These are phyloP conservation scores for Talaromyces sp. DNA, from an alignment of 2,329 filamentous ascomycete genomes.

Conservation along the genomic window DNA sequence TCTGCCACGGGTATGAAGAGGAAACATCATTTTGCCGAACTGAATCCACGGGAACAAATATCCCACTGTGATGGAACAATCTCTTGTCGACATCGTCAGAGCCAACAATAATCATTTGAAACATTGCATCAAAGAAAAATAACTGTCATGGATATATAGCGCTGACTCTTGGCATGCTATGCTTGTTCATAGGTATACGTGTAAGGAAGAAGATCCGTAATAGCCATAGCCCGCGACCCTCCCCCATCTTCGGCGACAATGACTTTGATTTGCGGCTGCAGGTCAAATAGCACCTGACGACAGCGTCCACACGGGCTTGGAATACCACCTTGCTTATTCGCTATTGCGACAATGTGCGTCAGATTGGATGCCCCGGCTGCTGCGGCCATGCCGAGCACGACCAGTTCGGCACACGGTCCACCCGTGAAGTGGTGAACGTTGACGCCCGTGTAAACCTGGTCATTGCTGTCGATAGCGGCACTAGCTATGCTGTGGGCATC, in stretches of 20 bases:
- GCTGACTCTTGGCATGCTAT: neutral
- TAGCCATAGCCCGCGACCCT: neutral
- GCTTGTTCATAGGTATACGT: neutral
- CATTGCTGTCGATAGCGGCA: constrained; percentile 14
- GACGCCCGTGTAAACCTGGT: constrained; percentile 20
- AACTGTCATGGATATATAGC: neutral
- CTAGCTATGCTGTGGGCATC: constrained; percentile 20
- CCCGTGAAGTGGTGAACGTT: constrained; percentile 25
- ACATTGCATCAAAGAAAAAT: neutral
- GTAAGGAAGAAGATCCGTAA: neutral
- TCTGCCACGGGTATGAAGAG: neutral
- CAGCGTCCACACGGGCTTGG: constrained; percentile 24
- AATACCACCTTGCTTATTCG: constrained; percentile 16
- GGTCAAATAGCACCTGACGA: constrained; percentile 22
- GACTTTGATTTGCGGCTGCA: constrained; percentile 20
- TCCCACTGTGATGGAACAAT: neutral
- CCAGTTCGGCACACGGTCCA: constrained; percentile 25
- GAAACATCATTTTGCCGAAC: neutral
- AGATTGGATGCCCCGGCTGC: constrained; percentile 16
- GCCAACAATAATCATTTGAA: neutral
- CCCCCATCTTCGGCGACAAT: constrained; percentile 13
- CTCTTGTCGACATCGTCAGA: neutral
- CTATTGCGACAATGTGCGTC: constrained; percentile 22
- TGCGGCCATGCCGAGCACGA: constrained; percentile 21
- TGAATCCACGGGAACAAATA: neutral